These are phyloP conservation scores for Aspergillus fischeri DNA, from an alignment of 2,329 filamentous ascomycete species.

Conservation along the genomic window DNA sequence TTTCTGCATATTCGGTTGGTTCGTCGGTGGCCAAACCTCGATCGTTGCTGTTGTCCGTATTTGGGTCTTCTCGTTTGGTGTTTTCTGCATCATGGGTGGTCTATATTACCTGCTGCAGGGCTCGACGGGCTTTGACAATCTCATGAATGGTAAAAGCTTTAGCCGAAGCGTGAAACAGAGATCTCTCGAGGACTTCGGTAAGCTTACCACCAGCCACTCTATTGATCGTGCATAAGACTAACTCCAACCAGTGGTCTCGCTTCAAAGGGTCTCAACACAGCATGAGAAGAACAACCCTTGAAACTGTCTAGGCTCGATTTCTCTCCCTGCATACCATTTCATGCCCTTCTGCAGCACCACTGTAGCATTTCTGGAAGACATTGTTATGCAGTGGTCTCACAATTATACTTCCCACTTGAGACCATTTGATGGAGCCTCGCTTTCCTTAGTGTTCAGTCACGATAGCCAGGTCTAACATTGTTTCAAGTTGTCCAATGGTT, in stretches of 20 bases:
- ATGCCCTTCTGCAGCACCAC: not conserved
- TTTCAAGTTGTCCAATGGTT: not conserved
- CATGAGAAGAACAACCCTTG: constrained; percentile 69
- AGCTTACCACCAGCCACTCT: constrained; percentile 37
- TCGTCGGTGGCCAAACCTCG: constrained; percentile 64
- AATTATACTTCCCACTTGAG: not conserved
- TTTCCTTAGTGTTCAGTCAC: not conserved
- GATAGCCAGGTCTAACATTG: not conserved
- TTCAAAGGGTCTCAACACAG: constrained; percentile 86
- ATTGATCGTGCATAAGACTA: constrained; percentile 38
- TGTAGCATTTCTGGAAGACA: not conserved
- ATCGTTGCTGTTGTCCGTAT: constrained; percentile 83
- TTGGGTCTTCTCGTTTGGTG: constrained; percentile 86
- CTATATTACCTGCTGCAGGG: constrained; percentile 79
- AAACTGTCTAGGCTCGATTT: not conserved
- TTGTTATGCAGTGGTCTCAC: not conserved
- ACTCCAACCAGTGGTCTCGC: constrained; percentile 67
- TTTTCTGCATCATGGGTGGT: constrained; percentile 79
- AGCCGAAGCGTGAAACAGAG: constrained; percentile 78
- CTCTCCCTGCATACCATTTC: not conserved
- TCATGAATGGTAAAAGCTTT: constrained; percentile 85
- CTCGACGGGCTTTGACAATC: constrained; percentile 77
- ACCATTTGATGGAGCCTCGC: not conserved
- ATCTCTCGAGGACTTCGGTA: constrained; percentile 84
- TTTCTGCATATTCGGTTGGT: constrained; percentile 83